Evolutionary conservation across 805 yeast species (phyloP), one percentile per base, ranked within the genome.

Genomic region (Teunomyces stri): DNA sequence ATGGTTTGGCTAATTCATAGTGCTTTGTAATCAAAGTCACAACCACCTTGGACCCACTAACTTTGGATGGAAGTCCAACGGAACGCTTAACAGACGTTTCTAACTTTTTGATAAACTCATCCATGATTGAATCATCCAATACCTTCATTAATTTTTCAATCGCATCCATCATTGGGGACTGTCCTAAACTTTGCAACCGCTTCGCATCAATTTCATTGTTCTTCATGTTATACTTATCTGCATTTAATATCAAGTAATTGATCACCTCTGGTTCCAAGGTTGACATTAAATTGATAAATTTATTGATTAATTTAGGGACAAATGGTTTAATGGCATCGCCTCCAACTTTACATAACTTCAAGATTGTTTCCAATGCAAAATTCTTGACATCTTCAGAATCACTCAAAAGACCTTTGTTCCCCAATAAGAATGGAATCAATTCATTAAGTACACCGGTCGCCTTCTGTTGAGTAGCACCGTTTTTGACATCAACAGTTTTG

Each of bases 61-160:
- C 89, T 58, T 92, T 89, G 0, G 97, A 89, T 0, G 98, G 97
- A 11, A 94, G 70, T 0, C 98, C 98, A 16, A 91, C 87, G 0
- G 95, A 80, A 47, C 72, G 77, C 50, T 82, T 81, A 6, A 88
- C 79, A 1, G 89, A 78, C 16, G 66, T 59, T 18, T 78, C 76
- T 25, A 89, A 66, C 33, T 68, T 70, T 2, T 68, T 70, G 3
- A 87, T 69, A 29, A 82, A 65, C 10, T 71, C 74, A 1, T 70
- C 75, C 68, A 82, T 70, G 20, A 72, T 65, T 1, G 70, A 70
- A 20, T 66, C 72, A 60, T 81, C 85, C 4, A 84, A 55, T 22
- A 80, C 58, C 40, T 80, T 84, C 49, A 91, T 65, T 51, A 91
- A 62, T 42, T 73, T 79, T 52, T 89, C 97, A 43, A 91, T 74